Base-by-base conservation (phyloP, 352 stramenopile species). In the Globisporangium sylvaticum region DNA sequence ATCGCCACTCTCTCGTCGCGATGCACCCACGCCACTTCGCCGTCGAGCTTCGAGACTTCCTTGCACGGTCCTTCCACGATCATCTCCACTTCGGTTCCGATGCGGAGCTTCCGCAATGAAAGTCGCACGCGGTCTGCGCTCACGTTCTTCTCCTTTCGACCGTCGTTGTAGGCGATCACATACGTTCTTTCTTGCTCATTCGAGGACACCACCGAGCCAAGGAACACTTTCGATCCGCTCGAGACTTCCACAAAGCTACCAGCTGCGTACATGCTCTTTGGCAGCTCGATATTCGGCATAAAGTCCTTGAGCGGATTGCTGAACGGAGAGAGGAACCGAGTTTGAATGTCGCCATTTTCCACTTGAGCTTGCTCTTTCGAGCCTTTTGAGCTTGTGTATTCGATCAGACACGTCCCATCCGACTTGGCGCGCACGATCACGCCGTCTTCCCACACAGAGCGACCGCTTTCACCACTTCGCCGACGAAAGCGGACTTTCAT, bases 51-150 rank as follows among this genome's bases (percentile, higher is more conserved):
- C 0, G 79, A 88, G 3, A 91, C 74, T 70, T 91, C 83, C 32
- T 89, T 91, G 64, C 80, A 89, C 6, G 83, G 83, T 15, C 83
- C 80, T 64, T 91, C 80, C 3, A 91, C 76, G 48, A 91, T 82
- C 80, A 91, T 88, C 61, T 89, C 81, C 1, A 91, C 83, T 24
- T 91, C 79, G 0, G 83, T 89, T 4, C 83, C 83, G 5, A 91
- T 79, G 29, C 77, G 72, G 7, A 91, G 70, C 32, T 74, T 78
- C 7, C 83, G 79, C 1, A 89, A 66, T 14, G 77, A 89, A 0
- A 89, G 60, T 14, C 81, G 83, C 34, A 91, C 78, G 20, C 78
- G 78, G 24, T 88, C 79, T 7, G 72, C 72, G 1, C 69, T 56
- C 7, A 91, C 75, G 9, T 77, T 78, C 48, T 89, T 88, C 52